A percentile compares a stretch with the other conserved stretches of the same genome.
Evolutionary conservation across 768 basidiomycete genomes (phyloP).

Genomic region (Dacryopinax primogenitus): DNA sequence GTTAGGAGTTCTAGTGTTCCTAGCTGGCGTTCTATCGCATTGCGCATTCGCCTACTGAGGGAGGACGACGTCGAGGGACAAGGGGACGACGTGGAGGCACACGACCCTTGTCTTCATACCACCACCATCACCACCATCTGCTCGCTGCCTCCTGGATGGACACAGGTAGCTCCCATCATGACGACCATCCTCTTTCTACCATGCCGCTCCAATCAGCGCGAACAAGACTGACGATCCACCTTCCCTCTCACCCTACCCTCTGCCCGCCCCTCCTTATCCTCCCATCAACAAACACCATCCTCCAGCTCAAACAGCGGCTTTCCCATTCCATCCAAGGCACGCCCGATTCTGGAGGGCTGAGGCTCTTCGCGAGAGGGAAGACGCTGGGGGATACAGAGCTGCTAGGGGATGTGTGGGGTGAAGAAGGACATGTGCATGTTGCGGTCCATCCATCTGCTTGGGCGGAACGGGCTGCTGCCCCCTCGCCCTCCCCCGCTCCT

Average conservation of each 20-base stretch:
- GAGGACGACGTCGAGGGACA: no score
- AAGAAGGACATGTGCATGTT: neutral
- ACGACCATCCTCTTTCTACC: neutral
- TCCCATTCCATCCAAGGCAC: neutral
- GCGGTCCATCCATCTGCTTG: neutral
- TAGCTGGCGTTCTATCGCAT: neutral
- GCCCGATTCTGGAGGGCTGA: neutral
- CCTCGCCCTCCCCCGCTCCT: neutral
- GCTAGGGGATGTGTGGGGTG: neutral
- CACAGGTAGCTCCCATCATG: no score
- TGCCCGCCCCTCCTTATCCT: neutral
- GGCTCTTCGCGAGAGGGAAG: neutral
- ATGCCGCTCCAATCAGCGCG: neutral
- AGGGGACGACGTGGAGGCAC: no score
- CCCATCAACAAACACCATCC: neutral
- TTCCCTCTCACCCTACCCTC: neutral
- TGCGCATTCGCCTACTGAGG: neutral
- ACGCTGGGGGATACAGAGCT: neutral
- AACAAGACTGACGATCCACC: neutral
- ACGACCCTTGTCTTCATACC: no score
- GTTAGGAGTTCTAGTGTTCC: neutral
- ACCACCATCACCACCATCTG: no score
- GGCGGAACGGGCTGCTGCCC: neutral
- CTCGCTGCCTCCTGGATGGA: no score
- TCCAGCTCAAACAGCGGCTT: neutral